phyloP scores from a whole-genome alignment of 441 rosid species.

The Francoa sonchifolia region DNA sequence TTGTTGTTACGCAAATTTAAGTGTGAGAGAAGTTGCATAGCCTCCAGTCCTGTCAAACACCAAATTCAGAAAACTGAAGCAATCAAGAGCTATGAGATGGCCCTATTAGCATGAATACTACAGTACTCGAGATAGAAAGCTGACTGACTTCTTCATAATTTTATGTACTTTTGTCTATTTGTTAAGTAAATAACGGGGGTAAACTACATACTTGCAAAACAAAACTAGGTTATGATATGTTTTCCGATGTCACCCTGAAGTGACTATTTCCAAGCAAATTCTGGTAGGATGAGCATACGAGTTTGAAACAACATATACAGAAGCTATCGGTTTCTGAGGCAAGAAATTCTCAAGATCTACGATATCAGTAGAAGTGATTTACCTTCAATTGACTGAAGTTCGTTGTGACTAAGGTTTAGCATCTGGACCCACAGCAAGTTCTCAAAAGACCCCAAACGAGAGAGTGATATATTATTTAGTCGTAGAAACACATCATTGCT shows the following conservation, averaged over 20 bases:
- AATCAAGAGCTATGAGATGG: no score
- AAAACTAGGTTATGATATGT: no score
- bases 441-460: constrained; percentile 49
- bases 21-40: constrained; percentile 63
- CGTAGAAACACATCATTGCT: constrained; percentile 35
- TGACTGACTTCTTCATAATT: no score
- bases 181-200: no score
- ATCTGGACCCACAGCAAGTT: constrained; percentile 77
- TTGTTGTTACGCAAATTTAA: constrained; percentile 65
- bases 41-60: constrained; percentile 56
- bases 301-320: neutral
- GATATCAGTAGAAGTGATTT: constrained; percentile 13
- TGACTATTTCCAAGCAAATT: no score
- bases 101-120: no score
- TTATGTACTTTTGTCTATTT: no score
- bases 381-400: constrained; percentile 81
- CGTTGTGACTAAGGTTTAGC: constrained; percentile 78
- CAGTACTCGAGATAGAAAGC: no score
- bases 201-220: no score
- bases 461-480: constrained; percentile 52
- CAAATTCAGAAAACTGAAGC: neutral
- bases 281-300: neutral
- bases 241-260: no score
- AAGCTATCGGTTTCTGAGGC: neutral
- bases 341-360: neutral